phyloP scores from a whole-genome alignment of 2,329 filamentous ascomycete species.

The Akanthomyces lecanii region DNA sequence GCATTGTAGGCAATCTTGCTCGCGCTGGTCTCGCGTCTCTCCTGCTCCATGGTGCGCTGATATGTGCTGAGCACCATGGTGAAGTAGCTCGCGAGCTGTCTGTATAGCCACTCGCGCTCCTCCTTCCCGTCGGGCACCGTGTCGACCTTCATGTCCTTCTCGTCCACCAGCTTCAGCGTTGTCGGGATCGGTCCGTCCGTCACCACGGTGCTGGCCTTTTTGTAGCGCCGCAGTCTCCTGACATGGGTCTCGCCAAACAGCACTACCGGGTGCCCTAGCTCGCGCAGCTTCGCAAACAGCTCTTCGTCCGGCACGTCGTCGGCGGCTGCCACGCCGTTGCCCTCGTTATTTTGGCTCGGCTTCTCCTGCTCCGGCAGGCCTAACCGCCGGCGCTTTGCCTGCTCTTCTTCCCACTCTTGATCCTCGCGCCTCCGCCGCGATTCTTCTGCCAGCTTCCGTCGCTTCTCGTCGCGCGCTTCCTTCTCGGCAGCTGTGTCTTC shows the following conservation, averaged over 20 bases:
- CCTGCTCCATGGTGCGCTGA: conserved; percentile 69
- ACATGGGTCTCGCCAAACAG: conserved; percentile 80
- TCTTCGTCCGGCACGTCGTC: conserved; percentile 70
- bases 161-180: conserved; percentile 71
- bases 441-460: conserved; percentile 74
- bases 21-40: conserved; percentile 61
- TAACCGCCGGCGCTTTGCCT: conserved; percentile 66
- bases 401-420: conserved; percentile 69
- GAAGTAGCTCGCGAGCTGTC: conserved; percentile 92
- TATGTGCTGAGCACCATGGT: conserved; percentile 92
- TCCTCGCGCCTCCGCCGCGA: conserved; percentile 65
- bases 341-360: conserved; percentile 36
- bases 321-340: conserved; percentile 39
- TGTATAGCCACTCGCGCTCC: conserved; percentile 67
- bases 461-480: conserved; percentile 74
- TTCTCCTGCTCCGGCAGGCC: conserved; percentile 69
- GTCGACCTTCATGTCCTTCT: conserved; percentile 82
- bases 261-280: conserved; percentile 65
- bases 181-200: conserved; percentile 82
- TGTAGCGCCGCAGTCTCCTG: conserved; percentile 66
- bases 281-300: conserved; percentile 63
- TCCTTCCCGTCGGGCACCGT: conserved; percentile 59
- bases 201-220: conserved; percentile 57
- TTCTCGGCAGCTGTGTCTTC: conserved; percentile 74
- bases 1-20: conserved; percentile 78